Evolutionary conservation across 2,329 filamentous ascomycete species (phyloP).

Genomic region (Trichoderma breve): DNA sequence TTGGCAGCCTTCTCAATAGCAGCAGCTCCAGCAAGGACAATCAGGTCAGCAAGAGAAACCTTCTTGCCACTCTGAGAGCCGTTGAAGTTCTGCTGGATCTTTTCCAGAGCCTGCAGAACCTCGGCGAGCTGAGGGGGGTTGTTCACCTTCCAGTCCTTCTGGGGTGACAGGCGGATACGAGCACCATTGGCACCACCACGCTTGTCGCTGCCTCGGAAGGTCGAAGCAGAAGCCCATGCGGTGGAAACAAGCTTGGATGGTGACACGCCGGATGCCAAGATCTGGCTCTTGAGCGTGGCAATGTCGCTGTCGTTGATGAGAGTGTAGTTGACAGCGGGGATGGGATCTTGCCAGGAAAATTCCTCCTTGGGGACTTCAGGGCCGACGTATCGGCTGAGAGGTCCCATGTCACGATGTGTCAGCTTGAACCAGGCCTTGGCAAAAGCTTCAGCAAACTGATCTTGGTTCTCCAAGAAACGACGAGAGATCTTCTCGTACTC

Average conservation of each 20-base stretch:
- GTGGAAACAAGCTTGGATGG: slow-evolving; percentile 61
- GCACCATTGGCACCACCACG: slow-evolving; percentile 79
- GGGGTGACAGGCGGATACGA: slow-evolving; percentile 70
- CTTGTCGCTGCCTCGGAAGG: slow-evolving; percentile 75
- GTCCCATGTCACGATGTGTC: slow-evolving; percentile 76
- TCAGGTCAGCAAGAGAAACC: slow-evolving; percentile 75
- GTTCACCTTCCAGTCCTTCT: slow-evolving; percentile 72
- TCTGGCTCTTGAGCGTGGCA: slow-evolving; percentile 64
- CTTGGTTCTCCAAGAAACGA: slow-evolving; percentile 65
- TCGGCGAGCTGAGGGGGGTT: slow-evolving; percentile 64
- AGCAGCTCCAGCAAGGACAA: slow-evolving; percentile 70
- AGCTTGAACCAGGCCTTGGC: slow-evolving; percentile 80
- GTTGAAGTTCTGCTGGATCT: slow-evolving; percentile 67
- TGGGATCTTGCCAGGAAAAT: slow-evolving; percentile 72
- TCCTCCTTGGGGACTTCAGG: slow-evolving; percentile 70
- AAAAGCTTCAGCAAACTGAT: slow-evolving; percentile 68
- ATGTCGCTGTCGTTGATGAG: slow-evolving; percentile 63
- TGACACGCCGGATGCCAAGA: slow-evolving; percentile 61
- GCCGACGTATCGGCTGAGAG: slow-evolving; percentile 66
- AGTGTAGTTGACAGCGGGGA: slow-evolving; percentile 58
- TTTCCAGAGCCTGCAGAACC: slow-evolving; percentile 61
- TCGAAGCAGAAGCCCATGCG: slow-evolving; percentile 69
- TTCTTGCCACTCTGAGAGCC: slow-evolving; percentile 59
- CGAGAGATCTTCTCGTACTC: slow-evolving; percentile 73
- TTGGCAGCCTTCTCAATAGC: slow-evolving; percentile 69